Conservation (phyloP, 1,284 basidiomycete genomes). For the Trichosporon faecale region DNA sequence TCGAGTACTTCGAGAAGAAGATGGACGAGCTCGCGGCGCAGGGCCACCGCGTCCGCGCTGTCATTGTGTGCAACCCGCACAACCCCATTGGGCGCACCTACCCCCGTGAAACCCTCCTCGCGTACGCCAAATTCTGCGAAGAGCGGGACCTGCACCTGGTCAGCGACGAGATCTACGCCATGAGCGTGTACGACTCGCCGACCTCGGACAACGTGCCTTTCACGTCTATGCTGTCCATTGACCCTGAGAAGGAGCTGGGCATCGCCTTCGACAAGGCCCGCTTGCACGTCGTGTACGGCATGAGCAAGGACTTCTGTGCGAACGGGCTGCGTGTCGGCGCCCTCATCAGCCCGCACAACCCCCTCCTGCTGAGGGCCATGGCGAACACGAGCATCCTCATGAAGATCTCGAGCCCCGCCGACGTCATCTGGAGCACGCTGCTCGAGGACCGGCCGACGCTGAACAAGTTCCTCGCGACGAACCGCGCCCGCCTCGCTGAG, state of each 20-base stretch:
- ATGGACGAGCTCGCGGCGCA: slow-evolving; percentile 30
- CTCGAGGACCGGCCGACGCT: slow-evolving; percentile 34
- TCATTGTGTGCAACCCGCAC: slow-evolving; percentile 53
- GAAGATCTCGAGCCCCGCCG: slow-evolving; percentile 48
- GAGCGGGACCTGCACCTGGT: slow-evolving; percentile 53
- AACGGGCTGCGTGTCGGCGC: slow-evolving; percentile 54
- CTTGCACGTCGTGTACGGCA: slow-evolving; percentile 51
- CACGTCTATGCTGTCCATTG: slow-evolving; percentile 51
- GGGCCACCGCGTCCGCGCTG: slow-evolving; percentile 38
- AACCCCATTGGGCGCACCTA: slow-evolving; percentile 53
- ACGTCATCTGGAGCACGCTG: slow-evolving; percentile 47
- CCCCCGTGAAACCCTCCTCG: slow-evolving; percentile 50
- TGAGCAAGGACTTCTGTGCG: slow-evolving; percentile 54
- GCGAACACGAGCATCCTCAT: slow-evolving; percentile 48
- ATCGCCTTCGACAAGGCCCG: slow-evolving; percentile 47
- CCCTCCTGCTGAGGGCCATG: slow-evolving; percentile 48
- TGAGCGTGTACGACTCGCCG: slow-evolving; percentile 48
- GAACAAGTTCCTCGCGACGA: slow-evolving; percentile 39
- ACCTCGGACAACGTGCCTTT: slow-evolving; percentile 44
- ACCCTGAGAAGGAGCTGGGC: slow-evolving; percentile 50
- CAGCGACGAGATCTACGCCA: slow-evolving; percentile 54
- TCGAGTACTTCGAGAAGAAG: slow-evolving; percentile 35
- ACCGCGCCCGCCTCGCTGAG: slow-evolving; percentile 38
- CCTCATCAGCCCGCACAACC: slow-evolving; percentile 52
- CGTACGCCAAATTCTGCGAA: slow-evolving; percentile 53